Evolutionary conservation across 352 stramenopile genomes (phyloP), one percentile per base, ranked within the genome.

Genomic region (Phytopythium kandeliae): DNA sequence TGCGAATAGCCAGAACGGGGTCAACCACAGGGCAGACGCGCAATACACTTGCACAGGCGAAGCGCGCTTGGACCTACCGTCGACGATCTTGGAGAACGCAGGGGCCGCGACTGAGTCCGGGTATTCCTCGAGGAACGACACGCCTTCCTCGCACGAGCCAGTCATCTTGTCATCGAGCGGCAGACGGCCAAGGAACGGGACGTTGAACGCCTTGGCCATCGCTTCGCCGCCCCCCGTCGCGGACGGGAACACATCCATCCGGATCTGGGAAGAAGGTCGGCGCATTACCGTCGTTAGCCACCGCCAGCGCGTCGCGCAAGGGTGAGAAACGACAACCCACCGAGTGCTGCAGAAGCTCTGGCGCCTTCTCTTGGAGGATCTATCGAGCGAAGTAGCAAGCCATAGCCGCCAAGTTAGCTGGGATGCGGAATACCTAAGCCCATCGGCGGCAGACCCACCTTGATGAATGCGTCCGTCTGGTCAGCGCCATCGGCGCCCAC

Each of bases 91-190:
- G 31, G 62, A 64, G 48, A 94, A 94, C 12, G 78, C 78, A 11
- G 74, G 73, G 8, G 79, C 79, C 1, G 80, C 84, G 12, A 81
- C 66, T 15, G 84, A 92, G 31, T 74, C 48, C 11, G 86, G 83
- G 51, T 91, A 92, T 52, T 91, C 80, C 35, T 98, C 88, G 16
- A 97, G 64, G 72, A 98, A 98, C 17, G 82, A 90, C 54, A 95
- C 79, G 22, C 97, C 97, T 49, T 97, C 74, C 60, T 99, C 97
- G 70, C 96, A 99, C 0, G 94, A 79, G 49, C 90, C 76, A 15
- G 98, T 96, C 60, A 99, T 87, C 58, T 98, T 97, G 33, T 96
- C 87, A 74, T 99, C 97, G 22, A 99, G 72, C 1, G 97, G 97
- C 43, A 99, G 56, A 31, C 83, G 82, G 51, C 97, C 97, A 10